Percentiles rank a stretch among this genome's conserved stretches.
Conservation (phyloP, 1,139 yeast genomes). For the Pichia sp. region DNA sequence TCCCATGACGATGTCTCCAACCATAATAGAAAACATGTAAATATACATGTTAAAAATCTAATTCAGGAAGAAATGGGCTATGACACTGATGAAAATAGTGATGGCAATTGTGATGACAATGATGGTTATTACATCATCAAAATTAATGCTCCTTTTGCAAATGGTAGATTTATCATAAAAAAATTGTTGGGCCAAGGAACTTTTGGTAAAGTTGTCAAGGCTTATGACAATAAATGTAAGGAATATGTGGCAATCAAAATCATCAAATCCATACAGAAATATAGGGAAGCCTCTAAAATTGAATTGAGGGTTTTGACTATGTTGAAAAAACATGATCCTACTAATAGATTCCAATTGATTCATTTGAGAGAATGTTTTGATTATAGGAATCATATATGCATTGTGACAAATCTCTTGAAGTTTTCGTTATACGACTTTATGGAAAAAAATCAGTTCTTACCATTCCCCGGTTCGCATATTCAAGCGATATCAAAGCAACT, state of each 20-base stretch:
- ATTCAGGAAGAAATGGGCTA: background rate
- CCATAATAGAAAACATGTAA: background rate
- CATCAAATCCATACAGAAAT: slow-evolving; percentile 71
- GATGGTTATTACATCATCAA: slow-evolving; percentile 79
- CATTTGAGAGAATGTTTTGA: slow-evolving; percentile 88
- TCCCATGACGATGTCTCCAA: slow-evolving; percentile 13
- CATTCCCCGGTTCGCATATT: slow-evolving; percentile 79
- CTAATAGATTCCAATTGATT: slow-evolving; percentile 62
- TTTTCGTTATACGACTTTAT: slow-evolving; percentile 85
- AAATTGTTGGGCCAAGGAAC: slow-evolving; percentile 92
- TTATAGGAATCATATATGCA: slow-evolving; percentile 87
- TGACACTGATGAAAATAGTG: slow-evolving; percentile 10
- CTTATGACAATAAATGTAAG: slow-evolving; percentile 48
- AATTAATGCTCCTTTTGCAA: slow-evolving; percentile 52
- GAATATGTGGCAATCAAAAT: slow-evolving; percentile 85
- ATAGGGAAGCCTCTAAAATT: slow-evolving; percentile 78
- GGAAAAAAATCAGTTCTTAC: slow-evolving; percentile 61
- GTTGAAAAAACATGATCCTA: slow-evolving; percentile 63
- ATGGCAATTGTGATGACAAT: slow-evolving; percentile 48
- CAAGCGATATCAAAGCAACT: slow-evolving; percentile 86
- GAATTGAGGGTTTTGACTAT: slow-evolving; percentile 77
- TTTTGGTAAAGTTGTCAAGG: slow-evolving; percentile 88
- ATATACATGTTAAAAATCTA: slow-evolving; percentile 7
- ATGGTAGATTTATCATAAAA: slow-evolving; percentile 56
- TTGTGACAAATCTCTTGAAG: slow-evolving; percentile 82